Percentiles rank a stretch among this genome's conserved stretches.
Conservation (phyloP, 768 basidiomycete species). For the Nidularia sp. region DNA sequence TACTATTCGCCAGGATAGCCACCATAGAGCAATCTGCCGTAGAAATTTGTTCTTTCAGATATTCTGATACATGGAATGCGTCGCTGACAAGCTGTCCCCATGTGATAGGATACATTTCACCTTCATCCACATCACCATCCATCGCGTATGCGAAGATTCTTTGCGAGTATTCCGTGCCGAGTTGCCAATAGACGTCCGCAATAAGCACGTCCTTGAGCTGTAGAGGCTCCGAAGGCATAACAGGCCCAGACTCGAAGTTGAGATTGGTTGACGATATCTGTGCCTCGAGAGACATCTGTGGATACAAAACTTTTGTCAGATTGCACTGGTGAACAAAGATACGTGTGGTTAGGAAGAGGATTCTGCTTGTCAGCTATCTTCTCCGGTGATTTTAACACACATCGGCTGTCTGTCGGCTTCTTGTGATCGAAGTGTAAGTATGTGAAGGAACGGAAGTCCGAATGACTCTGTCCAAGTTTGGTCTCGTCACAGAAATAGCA, state of each 20-base stretch:
- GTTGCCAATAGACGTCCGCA: conserved; percentile 5
- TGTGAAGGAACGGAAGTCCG: too few relatives aligned
- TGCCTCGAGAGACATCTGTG: too few relatives aligned
- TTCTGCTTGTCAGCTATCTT: too few relatives aligned
- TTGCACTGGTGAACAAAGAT: too few relatives aligned
- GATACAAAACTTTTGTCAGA: too few relatives aligned
- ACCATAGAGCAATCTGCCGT: not conserved
- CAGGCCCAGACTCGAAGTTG: not conserved
- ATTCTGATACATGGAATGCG: not conserved
- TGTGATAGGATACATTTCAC: conserved; percentile 2
- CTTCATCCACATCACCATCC: conserved; percentile 4
- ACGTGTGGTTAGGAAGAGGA: too few relatives aligned
- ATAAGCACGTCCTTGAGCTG: conserved; percentile 1
- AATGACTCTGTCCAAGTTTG: too few relatives aligned
- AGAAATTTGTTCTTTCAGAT: not conserved
- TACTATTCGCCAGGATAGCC: conserved; percentile 4
- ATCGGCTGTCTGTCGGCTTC: too few relatives aligned
- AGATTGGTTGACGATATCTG: too few relatives aligned
- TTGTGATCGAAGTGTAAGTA: too few relatives aligned
- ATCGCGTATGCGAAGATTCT: conserved; percentile 3
- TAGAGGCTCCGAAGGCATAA: conserved; percentile 4
- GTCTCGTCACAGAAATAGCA: too few relatives aligned
- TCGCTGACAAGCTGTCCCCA: conserved; percentile 4
- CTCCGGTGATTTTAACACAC: too few relatives aligned
- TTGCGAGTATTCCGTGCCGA: conserved; percentile 4